Conservation (phyloP, 768 basidiomycete species). For the Trametes punicea region DNA sequence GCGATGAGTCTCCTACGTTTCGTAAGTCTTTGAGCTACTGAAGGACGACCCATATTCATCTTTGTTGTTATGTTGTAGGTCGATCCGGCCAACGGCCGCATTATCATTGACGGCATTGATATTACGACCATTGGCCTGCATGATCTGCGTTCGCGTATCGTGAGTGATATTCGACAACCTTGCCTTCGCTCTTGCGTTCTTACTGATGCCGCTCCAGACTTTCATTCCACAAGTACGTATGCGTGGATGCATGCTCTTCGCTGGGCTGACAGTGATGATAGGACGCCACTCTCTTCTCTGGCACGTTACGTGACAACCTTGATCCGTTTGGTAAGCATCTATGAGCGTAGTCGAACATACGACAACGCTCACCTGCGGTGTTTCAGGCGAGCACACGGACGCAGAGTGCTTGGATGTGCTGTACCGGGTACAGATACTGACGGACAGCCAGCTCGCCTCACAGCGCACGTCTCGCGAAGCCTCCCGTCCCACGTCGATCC, state of each 20-base stretch:
- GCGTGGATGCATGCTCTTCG: too few relatives aligned
- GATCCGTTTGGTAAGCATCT: constrained; percentile 60
- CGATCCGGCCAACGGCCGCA: constrained; percentile 72
- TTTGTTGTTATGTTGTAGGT: constrained; percentile 37
- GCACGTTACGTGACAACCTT: constrained; percentile 70
- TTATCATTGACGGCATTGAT: constrained; percentile 85
- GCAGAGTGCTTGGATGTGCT: constrained; percentile 78
- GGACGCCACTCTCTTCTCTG: constrained; percentile 77
- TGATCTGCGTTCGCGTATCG: constrained; percentile 74
- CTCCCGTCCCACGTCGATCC: constrained; percentile 46
- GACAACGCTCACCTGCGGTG: not conserved
- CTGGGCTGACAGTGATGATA: constrained; percentile 14
- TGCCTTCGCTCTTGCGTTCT: not conserved
- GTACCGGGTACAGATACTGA: constrained; percentile 75
- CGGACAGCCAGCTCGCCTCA: constrained; percentile 45
- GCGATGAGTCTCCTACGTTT: constrained; percentile 87
- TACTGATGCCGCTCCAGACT: constrained; percentile 42
- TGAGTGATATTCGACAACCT: constrained; percentile 31
- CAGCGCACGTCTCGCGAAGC: constrained; percentile 47
- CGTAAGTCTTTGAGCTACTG: constrained; percentile 37
- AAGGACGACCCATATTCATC: not conserved
- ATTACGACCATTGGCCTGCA: constrained; percentile 82
- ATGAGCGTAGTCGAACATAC: not conserved
- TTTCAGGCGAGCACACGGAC: constrained; percentile 70
- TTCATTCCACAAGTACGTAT: constrained; percentile 59